phyloP scores from a whole-genome alignment of 768 basidiomycete species.

The Trametes sanguinea region DNA sequence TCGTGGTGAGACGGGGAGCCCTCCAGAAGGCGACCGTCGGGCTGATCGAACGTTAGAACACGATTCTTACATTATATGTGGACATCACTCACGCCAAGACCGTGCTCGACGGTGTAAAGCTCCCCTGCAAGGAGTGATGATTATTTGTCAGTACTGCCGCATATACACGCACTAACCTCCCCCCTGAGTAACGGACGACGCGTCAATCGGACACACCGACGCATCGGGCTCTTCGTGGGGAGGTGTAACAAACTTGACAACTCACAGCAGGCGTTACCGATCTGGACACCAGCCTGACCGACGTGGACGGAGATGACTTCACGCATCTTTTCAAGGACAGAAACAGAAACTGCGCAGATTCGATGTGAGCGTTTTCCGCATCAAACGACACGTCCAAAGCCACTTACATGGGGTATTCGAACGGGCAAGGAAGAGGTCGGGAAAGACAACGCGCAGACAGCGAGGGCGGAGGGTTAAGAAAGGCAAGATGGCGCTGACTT shows the following conservation, averaged over 20 bases:
- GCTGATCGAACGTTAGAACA: slow-evolving; percentile 50
- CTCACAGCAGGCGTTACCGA: slow-evolving; percentile 98
- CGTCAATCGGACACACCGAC: slow-evolving; percentile 15
- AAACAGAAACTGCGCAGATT: slow-evolving; percentile 18
- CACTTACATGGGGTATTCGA: slow-evolving; percentile 30
- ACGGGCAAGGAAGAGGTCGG: slow-evolving; percentile 34
- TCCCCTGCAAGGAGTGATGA: slow-evolving; percentile 65
- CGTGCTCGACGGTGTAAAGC: slow-evolving; percentile 98
- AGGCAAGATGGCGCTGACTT: slow-evolving; percentile 33
- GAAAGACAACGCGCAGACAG: slow-evolving; percentile 32
- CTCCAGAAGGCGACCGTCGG: slow-evolving; percentile 89
- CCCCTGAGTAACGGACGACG: slow-evolving; percentile 11
- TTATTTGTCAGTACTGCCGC: slow-evolving; percentile 16
- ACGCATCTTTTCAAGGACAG: slow-evolving; percentile 58
- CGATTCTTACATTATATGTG: slow-evolving; percentile 2
- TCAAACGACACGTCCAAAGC: slow-evolving; percentile 3
- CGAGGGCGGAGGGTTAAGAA: slow-evolving; percentile 45
- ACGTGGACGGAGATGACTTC: slow-evolving; percentile 99
- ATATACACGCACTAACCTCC: not conserved
- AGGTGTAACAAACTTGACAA: slow-evolving; percentile 30
- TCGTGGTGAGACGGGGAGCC: slow-evolving; percentile 74
- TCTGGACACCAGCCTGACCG: slow-evolving; percentile 97
- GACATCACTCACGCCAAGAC: slow-evolving; percentile 76
- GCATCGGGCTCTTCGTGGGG: not conserved
- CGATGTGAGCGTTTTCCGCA: not conserved